Percentiles rank a stretch among this genome's conserved stretches.
Evolutionary conservation across 2,329 filamentous ascomycete genomes (phyloP).

Genomic region (Neofusicoccum umdonicola): DNA sequence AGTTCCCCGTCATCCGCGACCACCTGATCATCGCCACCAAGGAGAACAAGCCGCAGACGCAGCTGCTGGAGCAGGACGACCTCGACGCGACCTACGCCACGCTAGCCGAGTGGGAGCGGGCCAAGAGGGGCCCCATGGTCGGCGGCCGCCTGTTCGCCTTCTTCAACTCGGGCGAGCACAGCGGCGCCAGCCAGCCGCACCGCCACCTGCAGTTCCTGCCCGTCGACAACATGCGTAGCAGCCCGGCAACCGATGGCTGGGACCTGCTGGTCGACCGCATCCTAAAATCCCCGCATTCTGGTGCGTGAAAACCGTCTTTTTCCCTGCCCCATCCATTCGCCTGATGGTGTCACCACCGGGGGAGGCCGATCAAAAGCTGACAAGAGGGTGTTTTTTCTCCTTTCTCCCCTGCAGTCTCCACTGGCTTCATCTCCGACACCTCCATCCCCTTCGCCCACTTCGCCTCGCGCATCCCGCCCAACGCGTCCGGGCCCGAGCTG

Average conservation of each 20-base stretch:
- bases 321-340: not conserved
- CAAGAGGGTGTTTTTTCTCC: not conserved
- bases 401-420: conserved; percentile 19
- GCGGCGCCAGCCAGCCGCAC: conserved; percentile 70
- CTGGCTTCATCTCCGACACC: conserved; percentile 24
- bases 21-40: conserved; percentile 71
- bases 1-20: conserved; percentile 68
- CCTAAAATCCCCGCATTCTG: conserved; percentile 19
- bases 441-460: conserved; percentile 53
- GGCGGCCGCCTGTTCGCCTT: conserved; percentile 58
- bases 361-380: not conserved
- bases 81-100: conserved; percentile 62
- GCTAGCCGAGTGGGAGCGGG: conserved; percentile 54
- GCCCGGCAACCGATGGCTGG: conserved; percentile 47
- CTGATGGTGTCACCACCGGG: too few species aligned
- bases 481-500: conserved; percentile 39
- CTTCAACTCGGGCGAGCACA: conserved; percentile 68
- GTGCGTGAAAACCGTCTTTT: not conserved
- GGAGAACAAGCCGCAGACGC: conserved; percentile 62
- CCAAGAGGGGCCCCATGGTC: conserved; percentile 23
- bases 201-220: conserved; percentile 71
- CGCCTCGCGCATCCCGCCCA: conserved; percentile 39
- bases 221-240: conserved; percentile 58
- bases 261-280: conserved; percentile 49
- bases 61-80: conserved; percentile 60